Percentiles rank a stretch among this genome's conserved stretches.
Evolutionary conservation across 2,329 filamentous ascomycete genomes (phyloP).

Genomic region (Phaeomoniella chlamydospora): DNA sequence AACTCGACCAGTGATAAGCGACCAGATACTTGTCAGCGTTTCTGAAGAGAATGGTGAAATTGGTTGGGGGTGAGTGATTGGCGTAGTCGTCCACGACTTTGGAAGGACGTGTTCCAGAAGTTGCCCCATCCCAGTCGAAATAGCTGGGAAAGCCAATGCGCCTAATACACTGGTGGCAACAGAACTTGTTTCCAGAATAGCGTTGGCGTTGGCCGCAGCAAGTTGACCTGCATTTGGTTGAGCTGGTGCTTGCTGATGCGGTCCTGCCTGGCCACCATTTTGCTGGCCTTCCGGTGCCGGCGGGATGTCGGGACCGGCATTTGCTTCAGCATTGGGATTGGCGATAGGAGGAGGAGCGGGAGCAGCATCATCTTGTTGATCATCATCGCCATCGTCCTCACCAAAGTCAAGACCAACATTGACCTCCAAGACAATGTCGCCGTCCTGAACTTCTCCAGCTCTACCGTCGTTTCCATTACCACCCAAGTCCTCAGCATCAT

Average conservation of each 20-base stretch:
- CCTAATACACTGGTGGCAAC: conserved; percentile 49
- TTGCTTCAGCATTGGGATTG: conserved; percentile 2
- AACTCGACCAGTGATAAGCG: not conserved
- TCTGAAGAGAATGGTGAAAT: not conserved
- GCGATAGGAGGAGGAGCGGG: not conserved
- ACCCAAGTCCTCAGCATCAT: conserved; percentile 14
- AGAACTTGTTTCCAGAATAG: conserved; percentile 37
- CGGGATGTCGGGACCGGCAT: not conserved
- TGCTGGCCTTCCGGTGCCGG: conserved; percentile 6
- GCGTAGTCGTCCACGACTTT: conserved; percentile 44
- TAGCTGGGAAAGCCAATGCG: conserved; percentile 64
- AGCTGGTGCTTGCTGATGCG: conserved; percentile 5
- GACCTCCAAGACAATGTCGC: conserved; percentile 31
- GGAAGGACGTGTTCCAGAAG: conserved; percentile 57
- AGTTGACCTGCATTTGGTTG: conserved; percentile 18
- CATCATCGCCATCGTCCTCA: conserved; percentile 17
- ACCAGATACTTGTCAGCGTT: not conserved
- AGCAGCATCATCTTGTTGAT: conserved; percentile 16
- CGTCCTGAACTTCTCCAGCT: conserved; percentile 18
- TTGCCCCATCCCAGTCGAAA: conserved; percentile 68
- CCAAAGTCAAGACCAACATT: conserved; percentile 33
- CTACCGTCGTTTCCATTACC: conserved; percentile 21
- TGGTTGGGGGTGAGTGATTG: conserved; percentile 9
- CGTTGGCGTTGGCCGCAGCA: conserved; percentile 27
- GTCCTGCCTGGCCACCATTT: not conserved